These are phyloP conservation scores for Penicillium mononematosum DNA, from an alignment of 495 filamentous ascomycete genomes.

Conservation along the genomic window DNA sequence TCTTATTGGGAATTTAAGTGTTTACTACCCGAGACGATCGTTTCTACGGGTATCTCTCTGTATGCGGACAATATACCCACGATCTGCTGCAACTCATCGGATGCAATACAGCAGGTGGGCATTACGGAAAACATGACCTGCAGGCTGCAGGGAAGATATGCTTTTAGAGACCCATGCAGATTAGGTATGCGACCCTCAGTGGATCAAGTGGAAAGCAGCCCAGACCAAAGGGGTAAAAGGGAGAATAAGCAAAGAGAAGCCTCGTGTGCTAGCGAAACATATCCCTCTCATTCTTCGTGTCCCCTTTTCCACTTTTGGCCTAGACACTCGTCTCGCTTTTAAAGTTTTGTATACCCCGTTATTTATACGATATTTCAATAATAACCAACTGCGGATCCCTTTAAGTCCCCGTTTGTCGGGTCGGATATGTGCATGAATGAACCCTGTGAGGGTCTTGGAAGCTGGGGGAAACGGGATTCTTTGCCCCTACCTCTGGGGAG, in stretches of 20 bases:
- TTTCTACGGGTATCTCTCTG: background rate
- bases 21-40: background rate
- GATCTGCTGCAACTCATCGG: conserved; percentile 11
- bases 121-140: conserved; percentile 19
- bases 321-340: background rate
- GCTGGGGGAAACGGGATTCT: conserved; percentile 1
- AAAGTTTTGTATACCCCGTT: background rate
- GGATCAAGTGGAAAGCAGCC: conserved; percentile 9
- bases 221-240: conserved; percentile 25
- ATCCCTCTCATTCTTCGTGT: conserved; percentile 19
- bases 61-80: conserved; percentile 11
- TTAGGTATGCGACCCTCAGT: conserved; percentile 19
- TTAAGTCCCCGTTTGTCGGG: conserved; percentile 15
- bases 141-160: conserved; percentile 29
- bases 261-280: conserved; percentile 16
- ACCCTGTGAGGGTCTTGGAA: conserved; percentile 14
- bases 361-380: conserved; percentile 13
- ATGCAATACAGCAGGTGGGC: conserved; percentile 1
- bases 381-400: conserved; percentile 4
- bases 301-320: conserved; percentile 10
- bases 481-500: conserved; percentile 4
- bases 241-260: conserved; percentile 9
- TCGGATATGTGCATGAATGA: conserved; percentile 18
- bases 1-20: conserved; percentile 1
- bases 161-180: conserved; percentile 20